These are phyloP conservation scores for Alternaria brassicicola DNA, from an alignment of 2,329 filamentous ascomycete genomes.

Conservation along the genomic window DNA sequence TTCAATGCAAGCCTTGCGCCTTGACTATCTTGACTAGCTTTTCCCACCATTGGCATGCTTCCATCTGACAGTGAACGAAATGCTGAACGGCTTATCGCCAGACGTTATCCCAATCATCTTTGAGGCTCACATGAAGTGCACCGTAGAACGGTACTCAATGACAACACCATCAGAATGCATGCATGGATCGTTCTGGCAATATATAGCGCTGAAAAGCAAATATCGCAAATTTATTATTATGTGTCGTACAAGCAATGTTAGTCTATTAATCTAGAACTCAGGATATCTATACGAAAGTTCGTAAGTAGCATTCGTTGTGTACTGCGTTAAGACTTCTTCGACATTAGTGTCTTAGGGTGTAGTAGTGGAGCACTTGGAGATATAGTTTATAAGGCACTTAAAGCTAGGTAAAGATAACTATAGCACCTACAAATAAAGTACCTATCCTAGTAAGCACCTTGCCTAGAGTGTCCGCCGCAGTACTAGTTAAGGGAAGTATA, in stretches of 20 bases:
- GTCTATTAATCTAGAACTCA: not conserved
- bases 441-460: constrained; percentile 31
- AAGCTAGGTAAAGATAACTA: constrained; percentile 34
- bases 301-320: not conserved
- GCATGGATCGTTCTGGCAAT: not conserved
- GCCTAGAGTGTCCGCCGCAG: constrained; percentile 24
- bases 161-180: no score
- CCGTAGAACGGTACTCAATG: no score
- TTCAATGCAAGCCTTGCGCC: constrained; percentile 34
- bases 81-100: no score
- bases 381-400: not conserved
- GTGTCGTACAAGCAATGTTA: not conserved
- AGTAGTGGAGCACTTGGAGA: not conserved
- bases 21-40: constrained; percentile 1
- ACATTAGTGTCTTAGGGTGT: not conserved
- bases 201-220: not conserved
- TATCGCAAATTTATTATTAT: not conserved
- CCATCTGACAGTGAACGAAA: not conserved
- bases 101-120: not conserved
- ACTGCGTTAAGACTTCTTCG: not conserved
- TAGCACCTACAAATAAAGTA: constrained; percentile 23
- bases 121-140: not conserved
- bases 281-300: constrained; percentile 5
- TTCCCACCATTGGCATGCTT: not conserved
- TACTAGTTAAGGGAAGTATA: constrained; percentile 20